Conservation (phyloP, 2,329 filamentous ascomycete species). For the Fusarium nanum region DNA sequence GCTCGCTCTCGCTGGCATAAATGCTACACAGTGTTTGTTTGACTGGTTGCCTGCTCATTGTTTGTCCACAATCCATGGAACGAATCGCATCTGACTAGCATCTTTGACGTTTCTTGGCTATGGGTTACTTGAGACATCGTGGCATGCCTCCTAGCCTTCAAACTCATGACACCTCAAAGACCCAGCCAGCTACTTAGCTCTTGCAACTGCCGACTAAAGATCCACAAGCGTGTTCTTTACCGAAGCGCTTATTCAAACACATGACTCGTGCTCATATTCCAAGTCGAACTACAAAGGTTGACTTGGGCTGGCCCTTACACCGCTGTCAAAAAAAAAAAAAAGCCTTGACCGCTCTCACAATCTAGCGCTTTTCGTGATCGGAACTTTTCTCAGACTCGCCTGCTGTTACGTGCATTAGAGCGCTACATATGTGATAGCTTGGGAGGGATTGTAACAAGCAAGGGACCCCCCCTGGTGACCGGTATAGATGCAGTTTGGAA, state of each 20-base stretch:
- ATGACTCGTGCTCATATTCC: conserved; percentile 30
- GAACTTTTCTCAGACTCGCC: conserved; percentile 18
- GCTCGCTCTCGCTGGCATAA: not conserved
- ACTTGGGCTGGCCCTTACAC: conserved; percentile 14
- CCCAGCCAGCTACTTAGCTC: conserved; percentile 6
- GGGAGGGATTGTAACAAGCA: conserved; percentile 6
- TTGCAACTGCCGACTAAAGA: conserved; percentile 28
- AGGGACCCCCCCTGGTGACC: conserved; percentile 11
- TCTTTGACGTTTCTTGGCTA: conserved; percentile 14
- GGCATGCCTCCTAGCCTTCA: not conserved
- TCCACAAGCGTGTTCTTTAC: conserved; percentile 25
- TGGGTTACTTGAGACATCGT: not conserved
- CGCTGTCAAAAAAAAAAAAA: conserved; percentile 9
- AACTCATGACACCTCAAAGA: not conserved
- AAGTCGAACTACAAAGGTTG: not conserved
- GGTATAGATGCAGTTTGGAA: conserved; percentile 24
- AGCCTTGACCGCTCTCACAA: conserved; percentile 28
- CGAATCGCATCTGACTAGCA: conserved; percentile 23
- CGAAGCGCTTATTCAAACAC: conserved; percentile 14
- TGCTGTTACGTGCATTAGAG: conserved; percentile 30
- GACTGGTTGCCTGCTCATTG: not conserved
- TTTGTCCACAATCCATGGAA: conserved; percentile 25
- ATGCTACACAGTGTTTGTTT: conserved; percentile 34
- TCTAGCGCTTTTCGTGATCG: conserved; percentile 9
- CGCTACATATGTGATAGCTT: conserved; percentile 20